A percentile compares a stretch with the other conserved stretches of the same genome.
phyloP scores from a whole-genome alignment of 2,329 filamentous ascomycete genomes.

The Leptographium galeiforme region DNA sequence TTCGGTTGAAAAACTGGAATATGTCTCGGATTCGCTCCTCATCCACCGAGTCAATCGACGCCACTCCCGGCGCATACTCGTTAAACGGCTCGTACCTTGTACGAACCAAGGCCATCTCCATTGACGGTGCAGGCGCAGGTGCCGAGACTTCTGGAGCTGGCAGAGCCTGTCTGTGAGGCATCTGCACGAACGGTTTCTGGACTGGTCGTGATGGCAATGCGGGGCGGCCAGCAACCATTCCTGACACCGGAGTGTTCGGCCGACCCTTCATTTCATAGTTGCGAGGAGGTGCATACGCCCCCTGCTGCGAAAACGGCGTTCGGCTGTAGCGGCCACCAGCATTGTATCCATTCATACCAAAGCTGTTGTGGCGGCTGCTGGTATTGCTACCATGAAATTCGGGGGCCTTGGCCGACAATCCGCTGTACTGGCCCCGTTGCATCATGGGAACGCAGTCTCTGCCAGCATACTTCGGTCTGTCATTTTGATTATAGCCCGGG shows the following conservation, averaged over 20 bases:
- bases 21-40: constrained; percentile 7
- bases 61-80: constrained; percentile 4
- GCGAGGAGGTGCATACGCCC: not conserved
- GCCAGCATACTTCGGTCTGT: not conserved
- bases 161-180: not conserved
- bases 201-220: not conserved
- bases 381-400: not conserved
- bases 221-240: not conserved
- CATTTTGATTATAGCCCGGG: not conserved
- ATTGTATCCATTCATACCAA: not conserved
- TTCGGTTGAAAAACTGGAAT: constrained; percentile 10
- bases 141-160: not conserved
- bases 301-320: not conserved
- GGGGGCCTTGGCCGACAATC: not conserved
- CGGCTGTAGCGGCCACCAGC: not conserved
- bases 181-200: not conserved
- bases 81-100: not conserved
- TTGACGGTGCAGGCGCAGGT: not conserved
- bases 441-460: not conserved
- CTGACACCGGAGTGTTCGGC: not conserved
- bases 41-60: not conserved
- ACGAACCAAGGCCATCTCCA: not conserved
- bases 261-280: not conserved
- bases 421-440: not conserved
- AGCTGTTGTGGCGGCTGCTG: not conserved